Percentiles rank a stretch among this genome's conserved stretches.
Conservation (phyloP, 148 eudicot species). For the Rhododendron williamsianum region DNA sequence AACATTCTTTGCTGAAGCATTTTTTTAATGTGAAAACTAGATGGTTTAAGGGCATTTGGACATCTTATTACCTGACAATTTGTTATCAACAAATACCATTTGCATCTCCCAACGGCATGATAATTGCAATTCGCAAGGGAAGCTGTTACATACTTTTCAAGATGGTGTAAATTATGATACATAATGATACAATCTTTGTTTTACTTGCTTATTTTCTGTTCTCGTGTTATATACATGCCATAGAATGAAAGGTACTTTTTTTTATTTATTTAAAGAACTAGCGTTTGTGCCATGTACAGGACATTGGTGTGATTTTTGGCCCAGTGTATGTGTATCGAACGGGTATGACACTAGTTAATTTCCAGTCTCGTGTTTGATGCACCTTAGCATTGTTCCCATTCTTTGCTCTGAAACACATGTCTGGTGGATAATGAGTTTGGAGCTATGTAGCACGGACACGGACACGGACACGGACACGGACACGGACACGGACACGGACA, state of each 20-base stretch:
- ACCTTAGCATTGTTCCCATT: background rate
- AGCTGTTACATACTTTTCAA: background rate
- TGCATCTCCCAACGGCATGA: background rate
- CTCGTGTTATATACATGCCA: background rate
- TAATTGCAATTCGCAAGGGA: background rate
- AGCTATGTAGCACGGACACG: background rate
- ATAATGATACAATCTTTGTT: background rate
- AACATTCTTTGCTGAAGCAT: background rate
- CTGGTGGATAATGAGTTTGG: background rate
- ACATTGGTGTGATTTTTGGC: background rate
- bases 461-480: too few relatives aligned
- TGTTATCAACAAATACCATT: background rate
- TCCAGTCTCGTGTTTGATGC: background rate
- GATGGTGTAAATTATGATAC: background rate
- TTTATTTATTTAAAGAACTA: background rate
- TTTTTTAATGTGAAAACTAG: background rate
- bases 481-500: too few relatives aligned
- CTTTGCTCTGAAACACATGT: background rate
- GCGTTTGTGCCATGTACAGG: background rate
- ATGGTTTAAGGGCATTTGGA: background rate
- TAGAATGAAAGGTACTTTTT: background rate
- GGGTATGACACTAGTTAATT: background rate
- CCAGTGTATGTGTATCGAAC: too few relatives aligned
- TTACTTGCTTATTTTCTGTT: background rate
- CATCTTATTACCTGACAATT: background rate